Evolutionary conservation across 2,329 filamentous ascomycete species (phyloP).

Genomic region (Achaetomium macrosporum): DNA sequence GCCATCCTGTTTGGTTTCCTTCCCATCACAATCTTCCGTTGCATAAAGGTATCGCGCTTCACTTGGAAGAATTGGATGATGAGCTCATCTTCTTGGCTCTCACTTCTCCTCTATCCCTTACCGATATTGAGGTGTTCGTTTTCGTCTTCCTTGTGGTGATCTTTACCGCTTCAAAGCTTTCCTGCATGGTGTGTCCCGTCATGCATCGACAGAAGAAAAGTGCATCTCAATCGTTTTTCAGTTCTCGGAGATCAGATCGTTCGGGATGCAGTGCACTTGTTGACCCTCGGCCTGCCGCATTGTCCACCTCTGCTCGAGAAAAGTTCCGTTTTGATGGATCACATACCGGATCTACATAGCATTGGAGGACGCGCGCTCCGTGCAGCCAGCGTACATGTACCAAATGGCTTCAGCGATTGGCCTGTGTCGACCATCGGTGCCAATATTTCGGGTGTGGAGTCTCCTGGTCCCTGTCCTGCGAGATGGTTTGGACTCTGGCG

Average conservation of each 20-base stretch:
- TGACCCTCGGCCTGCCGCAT: constrained; percentile 1
- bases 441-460: neutral
- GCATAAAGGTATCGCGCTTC: neutral
- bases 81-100: neutral
- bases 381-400: neutral
- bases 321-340: neutral
- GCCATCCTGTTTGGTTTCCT: neutral
- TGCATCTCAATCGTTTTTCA: too few relatives aligned
- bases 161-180: neutral
- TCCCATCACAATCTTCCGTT: too few relatives aligned
- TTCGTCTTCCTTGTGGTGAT: neutral
- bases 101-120: neutral
- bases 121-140: neutral
- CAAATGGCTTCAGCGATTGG: neutral
- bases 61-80: neutral
- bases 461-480: too few relatives aligned
- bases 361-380: neutral
- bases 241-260: neutral
- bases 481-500: neutral
- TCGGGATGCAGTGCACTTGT: neutral
- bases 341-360: neutral
- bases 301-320: neutral
- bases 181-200: neutral
- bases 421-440: neutral
- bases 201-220: neutral